Evolutionary conservation across 371 early-diverging fungal genomes (phyloP), one percentile per base, ranked within the genome.

Genomic region (Zopfochytrium polystomum): DNA sequence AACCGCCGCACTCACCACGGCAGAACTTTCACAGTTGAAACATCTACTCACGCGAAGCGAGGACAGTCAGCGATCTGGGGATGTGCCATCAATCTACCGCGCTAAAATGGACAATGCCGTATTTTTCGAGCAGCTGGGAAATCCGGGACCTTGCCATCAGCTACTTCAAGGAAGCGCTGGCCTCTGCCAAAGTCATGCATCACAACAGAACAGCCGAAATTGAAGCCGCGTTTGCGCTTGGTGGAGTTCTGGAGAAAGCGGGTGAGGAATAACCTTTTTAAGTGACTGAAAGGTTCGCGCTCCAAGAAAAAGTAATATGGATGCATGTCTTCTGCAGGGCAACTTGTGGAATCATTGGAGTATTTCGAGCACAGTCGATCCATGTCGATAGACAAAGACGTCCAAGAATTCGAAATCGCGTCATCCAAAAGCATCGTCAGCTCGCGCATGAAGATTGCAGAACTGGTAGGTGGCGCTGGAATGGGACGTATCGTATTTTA

Each of bases 31-130:
- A 50, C 6, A 51, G 30, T 48, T 72, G 23, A 69, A 72, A 52
- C 34, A 50, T 0, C 66, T 77, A 9, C 65, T 77, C 25, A 74
- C 70, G 23, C 55, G 56, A 1, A 57, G 60, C 7, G 77, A 77
- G 47, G 55, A 56, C 32, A 60, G 60, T 20, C 53, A 63, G 43
- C 43, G 75, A 13, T 35, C 38, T 25, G 61, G 57, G n/a, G 61
- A 65, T 22, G 25, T 44, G 2, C 22, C 13, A 30, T 44, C 49
- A n/a, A 61, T 70, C 4, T 74, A 74, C 51, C 62, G 55, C n/a
- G 57, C 74, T 5, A 60, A 55, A 42, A 67, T 66, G 48, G 62
- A 65, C 46, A 57, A 70, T 0, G 74, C 71, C 3, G n/a, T 58
- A 6, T 68, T 63, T 43, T 74, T 68, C 45, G 43, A 52, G 23